Percentiles rank a stretch among this genome's conserved stretches.
phyloP scores from a whole-genome alignment of 1,139 yeast genomes.

The Wickerhamiella pararugosa region DNA sequence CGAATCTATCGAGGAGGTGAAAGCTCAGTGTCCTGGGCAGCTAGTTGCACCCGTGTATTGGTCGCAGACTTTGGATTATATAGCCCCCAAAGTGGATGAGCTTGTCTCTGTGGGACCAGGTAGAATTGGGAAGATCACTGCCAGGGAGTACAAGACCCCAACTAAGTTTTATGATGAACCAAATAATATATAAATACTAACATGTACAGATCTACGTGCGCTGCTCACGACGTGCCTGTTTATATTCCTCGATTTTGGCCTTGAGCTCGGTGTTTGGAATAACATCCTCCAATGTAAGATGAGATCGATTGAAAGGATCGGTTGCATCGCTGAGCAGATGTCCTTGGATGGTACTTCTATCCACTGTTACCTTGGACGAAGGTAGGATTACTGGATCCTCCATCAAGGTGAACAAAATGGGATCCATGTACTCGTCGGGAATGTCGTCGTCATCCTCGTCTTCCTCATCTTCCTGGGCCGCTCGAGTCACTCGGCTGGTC shows the following conservation, averaged over 20 bases:
- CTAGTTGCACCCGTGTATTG: slow-evolving; percentile 23
- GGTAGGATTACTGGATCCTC: slow-evolving; percentile 91
- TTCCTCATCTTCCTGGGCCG: slow-evolving; percentile 44
- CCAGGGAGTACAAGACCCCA: slow-evolving; percentile 6
- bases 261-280: slow-evolving; percentile 54
- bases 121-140: slow-evolving; percentile 16
- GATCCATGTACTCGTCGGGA: slow-evolving; percentile 95
- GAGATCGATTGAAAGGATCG: slow-evolving; percentile 93
- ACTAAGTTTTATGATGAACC: slow-evolving; percentile 5
- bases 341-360: slow-evolving; percentile 80
- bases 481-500: slow-evolving; percentile 47
- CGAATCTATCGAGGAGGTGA: slow-evolving; percentile 19
- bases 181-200: neutral
- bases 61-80: slow-evolving; percentile 19
- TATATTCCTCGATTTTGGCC: slow-evolving; percentile 42
- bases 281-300: slow-evolving; percentile 79
- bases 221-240: neutral
- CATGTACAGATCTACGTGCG: neutral
- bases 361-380: slow-evolving; percentile 67
- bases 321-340: slow-evolving; percentile 89
- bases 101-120: slow-evolving; percentile 22
- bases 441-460: slow-evolving; percentile 80
- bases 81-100: slow-evolving; percentile 12
- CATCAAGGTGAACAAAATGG: slow-evolving; percentile 91
- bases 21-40: slow-evolving; percentile 17